phyloP scores from a whole-genome alignment of 2,329 filamentous ascomycete genomes.

The Neurospora crassa region DNA sequence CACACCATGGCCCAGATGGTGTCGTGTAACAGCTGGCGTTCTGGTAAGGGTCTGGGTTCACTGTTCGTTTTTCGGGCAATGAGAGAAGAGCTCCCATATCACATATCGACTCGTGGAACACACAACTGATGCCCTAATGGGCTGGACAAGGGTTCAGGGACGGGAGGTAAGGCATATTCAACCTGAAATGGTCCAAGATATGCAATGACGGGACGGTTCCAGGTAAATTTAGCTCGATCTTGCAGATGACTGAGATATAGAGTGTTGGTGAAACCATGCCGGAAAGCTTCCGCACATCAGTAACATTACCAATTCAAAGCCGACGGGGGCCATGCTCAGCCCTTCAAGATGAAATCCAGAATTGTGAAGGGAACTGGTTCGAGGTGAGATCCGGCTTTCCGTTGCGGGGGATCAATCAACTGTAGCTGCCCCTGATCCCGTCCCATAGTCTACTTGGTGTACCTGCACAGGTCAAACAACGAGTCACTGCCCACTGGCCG shows the following conservation, averaged over 20 bases:
- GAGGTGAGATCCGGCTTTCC: not conserved
- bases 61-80: not conserved
- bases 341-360: not conserved
- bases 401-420: slow-evolving; percentile 9
- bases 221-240: not conserved
- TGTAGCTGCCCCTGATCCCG: slow-evolving; percentile 5
- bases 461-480: too few relatives aligned
- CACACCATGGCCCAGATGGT: not conserved
- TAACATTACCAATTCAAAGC: not conserved
- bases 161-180: not conserved
- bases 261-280: not conserved
- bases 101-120: not conserved
- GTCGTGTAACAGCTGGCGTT: not conserved
- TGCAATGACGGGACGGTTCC: not conserved
- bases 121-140: not conserved
- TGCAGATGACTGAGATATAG: not conserved
- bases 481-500: not conserved
- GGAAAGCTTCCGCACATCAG: not conserved
- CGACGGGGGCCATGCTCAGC: not conserved
- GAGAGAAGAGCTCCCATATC: not conserved
- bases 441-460: too few relatives aligned
- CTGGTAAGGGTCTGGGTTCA: not conserved
- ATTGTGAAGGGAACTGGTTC: not conserved
- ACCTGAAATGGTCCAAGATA: not conserved
- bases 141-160: not conserved